These are phyloP conservation scores for Eimeria maxima DNA, from an alignment of 169 alveolate genomes.

Conservation along the genomic window DNA sequence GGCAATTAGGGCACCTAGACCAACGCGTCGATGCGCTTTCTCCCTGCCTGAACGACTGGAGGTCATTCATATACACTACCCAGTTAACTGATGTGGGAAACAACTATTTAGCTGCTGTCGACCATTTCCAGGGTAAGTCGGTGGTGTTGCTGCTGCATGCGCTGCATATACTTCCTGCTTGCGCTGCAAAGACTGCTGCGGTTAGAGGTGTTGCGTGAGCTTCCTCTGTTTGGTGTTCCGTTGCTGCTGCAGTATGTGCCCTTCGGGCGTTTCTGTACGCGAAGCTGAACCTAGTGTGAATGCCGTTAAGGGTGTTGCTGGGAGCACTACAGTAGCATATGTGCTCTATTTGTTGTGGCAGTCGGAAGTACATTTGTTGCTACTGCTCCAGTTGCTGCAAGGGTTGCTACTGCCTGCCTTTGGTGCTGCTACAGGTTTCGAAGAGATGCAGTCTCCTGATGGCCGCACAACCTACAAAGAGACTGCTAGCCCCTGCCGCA, in stretches of 20 bases:
- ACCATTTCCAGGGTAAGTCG: slow-evolving; percentile 81
- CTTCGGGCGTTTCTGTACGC: not conserved
- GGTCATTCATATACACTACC: slow-evolving; percentile 87
- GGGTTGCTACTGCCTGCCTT: slow-evolving; percentile 27
- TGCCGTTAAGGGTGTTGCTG: not conserved
- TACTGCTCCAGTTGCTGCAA: not conserved
- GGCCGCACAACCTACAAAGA: slow-evolving; percentile 78
- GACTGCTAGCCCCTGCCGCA: slow-evolving; percentile 89
- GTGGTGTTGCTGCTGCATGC: slow-evolving; percentile 77
- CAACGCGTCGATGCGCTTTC: slow-evolving; percentile 80
- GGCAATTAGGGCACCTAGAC: slow-evolving; percentile 89
- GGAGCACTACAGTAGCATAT: not conserved
- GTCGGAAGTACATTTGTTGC: not conserved
- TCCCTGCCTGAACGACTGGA: slow-evolving; percentile 88
- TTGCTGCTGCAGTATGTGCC: not conserved
- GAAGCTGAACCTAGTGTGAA: not conserved
- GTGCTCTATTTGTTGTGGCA: not conserved
- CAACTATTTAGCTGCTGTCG: slow-evolving; percentile 84
- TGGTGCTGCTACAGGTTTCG: slow-evolving; percentile 29
- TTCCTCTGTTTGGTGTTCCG: not conserved
- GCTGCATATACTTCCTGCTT: slow-evolving; percentile 85
- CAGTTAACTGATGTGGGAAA: slow-evolving; percentile 80
- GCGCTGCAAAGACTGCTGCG: slow-evolving; percentile 64
- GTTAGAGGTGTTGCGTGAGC: slow-evolving; percentile 38
- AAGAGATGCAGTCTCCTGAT: slow-evolving; percentile 10